These are phyloP conservation scores for Arthonia radiata DNA, from an alignment of 495 filamentous ascomycete species.

Conservation along the genomic window DNA sequence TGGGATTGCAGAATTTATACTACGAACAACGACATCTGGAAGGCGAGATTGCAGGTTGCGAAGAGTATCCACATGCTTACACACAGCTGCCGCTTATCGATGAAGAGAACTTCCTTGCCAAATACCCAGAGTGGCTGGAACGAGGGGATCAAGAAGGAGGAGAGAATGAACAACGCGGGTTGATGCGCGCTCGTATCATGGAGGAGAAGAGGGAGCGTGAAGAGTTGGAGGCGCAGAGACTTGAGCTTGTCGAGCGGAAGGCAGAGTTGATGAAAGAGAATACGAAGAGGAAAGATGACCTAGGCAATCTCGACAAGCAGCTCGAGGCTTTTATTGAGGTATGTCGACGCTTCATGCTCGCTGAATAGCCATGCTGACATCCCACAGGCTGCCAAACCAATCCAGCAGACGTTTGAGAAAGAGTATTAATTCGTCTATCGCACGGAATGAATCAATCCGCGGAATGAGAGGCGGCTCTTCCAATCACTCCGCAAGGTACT, in stretches of 20 bases:
- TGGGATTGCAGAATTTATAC: constrained; percentile 85
- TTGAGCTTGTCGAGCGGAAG: constrained; percentile 70
- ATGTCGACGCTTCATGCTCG: too few species aligned
- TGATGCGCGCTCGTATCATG: constrained; percentile 81
- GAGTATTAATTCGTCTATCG: too few species aligned
- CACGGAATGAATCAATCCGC: too few species aligned
- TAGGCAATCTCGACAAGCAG: constrained; percentile 68
- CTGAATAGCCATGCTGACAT: constrained; percentile 4
- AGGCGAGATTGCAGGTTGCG: constrained; percentile 76
- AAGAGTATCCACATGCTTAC: constrained; percentile 46
- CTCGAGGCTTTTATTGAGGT: constrained; percentile 74
- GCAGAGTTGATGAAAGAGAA: constrained; percentile 81
- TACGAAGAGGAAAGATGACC: constrained; percentile 80
- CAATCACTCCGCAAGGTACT: too few species aligned
- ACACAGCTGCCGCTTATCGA: constrained; percentile 61
- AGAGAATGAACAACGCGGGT: constrained; percentile 40
- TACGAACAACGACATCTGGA: constrained; percentile 83
- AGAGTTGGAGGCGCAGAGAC: constrained; percentile 63
- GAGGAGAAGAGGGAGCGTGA: constrained; percentile 74
- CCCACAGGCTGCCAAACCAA: constrained; percentile 47
- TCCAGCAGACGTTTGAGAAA: constrained; percentile 63
- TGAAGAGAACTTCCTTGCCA: constrained; percentile 52
- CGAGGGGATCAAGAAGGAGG: background rate
- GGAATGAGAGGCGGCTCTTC: too few species aligned
- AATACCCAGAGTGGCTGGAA: constrained; percentile 43